Conservation (phyloP, 345 rosid genomes). For the Eucalyptus cloeziana region DNA sequence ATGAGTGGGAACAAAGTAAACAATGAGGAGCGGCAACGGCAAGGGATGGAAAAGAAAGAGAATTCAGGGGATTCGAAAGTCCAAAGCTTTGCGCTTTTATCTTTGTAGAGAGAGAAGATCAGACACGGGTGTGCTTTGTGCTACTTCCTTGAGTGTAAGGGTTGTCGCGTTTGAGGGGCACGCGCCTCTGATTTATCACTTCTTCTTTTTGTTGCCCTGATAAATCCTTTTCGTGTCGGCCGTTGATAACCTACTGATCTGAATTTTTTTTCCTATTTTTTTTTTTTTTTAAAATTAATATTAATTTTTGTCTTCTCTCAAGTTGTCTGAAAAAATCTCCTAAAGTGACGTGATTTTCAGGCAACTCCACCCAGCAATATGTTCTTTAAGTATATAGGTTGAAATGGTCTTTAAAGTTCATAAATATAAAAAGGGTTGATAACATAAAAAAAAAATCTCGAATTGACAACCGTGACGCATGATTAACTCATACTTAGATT, state of each 20-base stretch:
- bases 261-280: neutral
- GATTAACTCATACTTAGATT: neutral
- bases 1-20: neutral
- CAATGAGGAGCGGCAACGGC: neutral
- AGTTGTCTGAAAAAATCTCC: neutral
- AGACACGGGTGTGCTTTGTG: neutral
- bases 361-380: neutral
- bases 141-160: neutral
- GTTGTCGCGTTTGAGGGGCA: neutral
- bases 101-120: neutral
- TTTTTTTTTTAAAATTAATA: fast-evolving
- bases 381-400: neutral
- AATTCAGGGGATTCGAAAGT: neutral
- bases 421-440: too few relatives aligned
- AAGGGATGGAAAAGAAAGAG: neutral
- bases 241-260: neutral
- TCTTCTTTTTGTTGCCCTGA: too few relatives aligned
- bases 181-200: neutral
- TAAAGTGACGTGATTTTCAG: neutral
- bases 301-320: neutral
- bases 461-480: fast-evolving
- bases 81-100: neutral
- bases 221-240: neutral
- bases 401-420: neutral
- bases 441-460: neutral